A percentile compares a stretch with the other conserved stretches of the same genome.
These are phyloP conservation scores for Amoeboaphelidium occidentale DNA, from an alignment of 371 early-diverging fungal species.

Conservation along the genomic window DNA sequence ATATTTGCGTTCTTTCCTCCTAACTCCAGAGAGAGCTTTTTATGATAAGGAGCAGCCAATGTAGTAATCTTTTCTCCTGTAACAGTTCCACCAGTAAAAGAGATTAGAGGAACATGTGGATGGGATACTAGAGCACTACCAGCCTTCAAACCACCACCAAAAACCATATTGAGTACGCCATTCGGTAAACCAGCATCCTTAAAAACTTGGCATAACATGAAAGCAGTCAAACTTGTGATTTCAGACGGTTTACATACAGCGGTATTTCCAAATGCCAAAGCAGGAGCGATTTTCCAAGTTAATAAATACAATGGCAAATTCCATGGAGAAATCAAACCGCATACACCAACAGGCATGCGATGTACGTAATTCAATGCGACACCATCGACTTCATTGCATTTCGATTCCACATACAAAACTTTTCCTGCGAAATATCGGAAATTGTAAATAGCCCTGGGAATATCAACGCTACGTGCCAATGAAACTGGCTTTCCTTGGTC, in stretches of 20 bases:
- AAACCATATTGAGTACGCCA: constrained; percentile 55
- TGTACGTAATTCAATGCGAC: constrained; percentile 18
- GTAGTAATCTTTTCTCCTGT: constrained; percentile 30
- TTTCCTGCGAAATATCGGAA: constrained; percentile 40
- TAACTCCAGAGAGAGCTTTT: constrained; percentile 41
- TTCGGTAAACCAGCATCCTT: constrained; percentile 34
- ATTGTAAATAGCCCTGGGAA: constrained; percentile 33
- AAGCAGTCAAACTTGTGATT: constrained; percentile 38
- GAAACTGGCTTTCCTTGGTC: constrained; percentile 40
- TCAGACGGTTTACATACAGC: constrained; percentile 47
- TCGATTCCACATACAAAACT: constrained; percentile 11
- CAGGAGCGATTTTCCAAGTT: constrained; percentile 54
- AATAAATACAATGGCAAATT: constrained; percentile 39
- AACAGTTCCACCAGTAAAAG: constrained; percentile 50
- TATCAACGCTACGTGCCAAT: constrained; percentile 30
- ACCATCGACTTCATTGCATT: constrained; percentile 13
- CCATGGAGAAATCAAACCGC: constrained; percentile 42
- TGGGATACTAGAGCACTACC: constrained; percentile 37
- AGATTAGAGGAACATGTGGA: constrained; percentile 31
- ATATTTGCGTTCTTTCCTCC: constrained; percentile 55
- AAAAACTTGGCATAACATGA: constrained; percentile 28
- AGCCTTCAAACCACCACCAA: constrained; percentile 28
- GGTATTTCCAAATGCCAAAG: constrained; percentile 39
- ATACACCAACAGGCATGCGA: constrained; percentile 34
- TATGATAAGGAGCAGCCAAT: constrained; percentile 23